phyloP scores from a whole-genome alignment of 352 stramenopile species.

The Globisporangium radiosum region DNA sequence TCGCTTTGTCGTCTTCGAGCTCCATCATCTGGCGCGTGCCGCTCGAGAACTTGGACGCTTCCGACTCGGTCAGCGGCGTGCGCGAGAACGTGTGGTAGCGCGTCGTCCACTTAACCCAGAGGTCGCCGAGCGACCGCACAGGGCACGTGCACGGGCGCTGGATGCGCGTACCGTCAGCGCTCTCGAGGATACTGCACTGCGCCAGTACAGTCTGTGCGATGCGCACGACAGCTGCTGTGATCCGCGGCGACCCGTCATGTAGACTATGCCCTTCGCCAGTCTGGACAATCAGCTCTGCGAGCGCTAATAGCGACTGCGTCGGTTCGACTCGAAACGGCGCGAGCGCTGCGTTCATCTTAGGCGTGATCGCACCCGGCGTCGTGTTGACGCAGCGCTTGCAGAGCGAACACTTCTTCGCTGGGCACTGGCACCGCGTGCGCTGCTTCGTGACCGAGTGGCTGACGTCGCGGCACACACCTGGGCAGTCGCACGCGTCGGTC shows the following conservation, averaged over 20 bases:
- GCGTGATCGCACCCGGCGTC: slow-evolving; percentile 41
- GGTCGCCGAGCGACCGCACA: slow-evolving; percentile 64
- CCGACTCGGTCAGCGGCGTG: slow-evolving; percentile 38
- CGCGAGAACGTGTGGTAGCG: slow-evolving; percentile 74
- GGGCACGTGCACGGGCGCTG: slow-evolving; percentile 73
- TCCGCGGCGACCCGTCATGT: slow-evolving; percentile 23
- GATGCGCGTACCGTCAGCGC: slow-evolving; percentile 44
- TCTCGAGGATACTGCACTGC: slow-evolving; percentile 67
- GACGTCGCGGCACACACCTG: slow-evolving; percentile 52
- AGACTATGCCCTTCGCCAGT: slow-evolving; percentile 45
- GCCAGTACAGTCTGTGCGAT: slow-evolving; percentile 58
- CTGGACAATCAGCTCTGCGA: slow-evolving; percentile 42
- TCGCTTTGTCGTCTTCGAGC: slow-evolving; percentile 35
- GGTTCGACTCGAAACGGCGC: slow-evolving; percentile 32
- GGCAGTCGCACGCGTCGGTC: slow-evolving; percentile 60
- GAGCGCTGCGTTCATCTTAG: slow-evolving; percentile 62
- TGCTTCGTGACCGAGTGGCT: slow-evolving; percentile 63
- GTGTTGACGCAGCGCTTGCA: slow-evolving; percentile 65
- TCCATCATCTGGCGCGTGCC: slow-evolving; percentile 85
- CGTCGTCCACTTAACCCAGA: slow-evolving; percentile 80
- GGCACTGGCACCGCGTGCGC: slow-evolving; percentile 69
- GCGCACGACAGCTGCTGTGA: slow-evolving; percentile 45
- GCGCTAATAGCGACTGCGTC: slow-evolving; percentile 28
- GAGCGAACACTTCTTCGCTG: slow-evolving; percentile 74
- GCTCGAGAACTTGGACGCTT: slow-evolving; percentile 61